Base-by-base conservation (phyloP, 108 stramenopile species). In the Conticribra guillardii region DNA sequence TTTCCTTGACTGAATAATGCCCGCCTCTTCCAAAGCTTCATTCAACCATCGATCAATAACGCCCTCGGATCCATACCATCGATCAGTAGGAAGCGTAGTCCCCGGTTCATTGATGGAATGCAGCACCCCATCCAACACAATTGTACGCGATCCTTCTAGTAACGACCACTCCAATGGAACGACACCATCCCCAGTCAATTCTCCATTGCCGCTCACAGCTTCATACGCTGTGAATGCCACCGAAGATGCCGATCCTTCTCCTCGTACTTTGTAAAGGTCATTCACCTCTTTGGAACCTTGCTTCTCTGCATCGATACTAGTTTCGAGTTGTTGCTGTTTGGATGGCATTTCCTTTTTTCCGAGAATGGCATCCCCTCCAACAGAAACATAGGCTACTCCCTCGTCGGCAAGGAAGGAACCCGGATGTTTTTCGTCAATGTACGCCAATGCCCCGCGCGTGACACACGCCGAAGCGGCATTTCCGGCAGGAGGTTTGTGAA, bases 41-140 rank as follows among this genome's bases (percentile, higher is more conserved):
- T 21, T 47, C 58, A 78, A 24, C 96, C 96, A 97, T 56, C 56
- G 73, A 82, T 93, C 91, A 46, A 97, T 50, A 8, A 94, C 73
- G 4, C 54, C 79, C 14, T 88, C 88, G 16, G 87, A 68, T 29
- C 96, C 96, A 73, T 97, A 97, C 96, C 94, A 95, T 31, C 82
- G 26, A 32, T 90, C 91, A 29, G 83, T 88, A 11, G 85, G 83
- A 3, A 82, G 14, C 7, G 87, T 85, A n/a, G 87, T 89, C 2
- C 84, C 88, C 14, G 92, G 78, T 68, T 83, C 88, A 71, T 96
- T 94, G 64, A 96, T 94, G 44, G 89, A 89, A 57, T 96, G 96
- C 28, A 94, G 52, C 15, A 96, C 94, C 58, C 85, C 85, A 7
- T 90, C 85, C 22, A 97, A 53, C 5, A 82, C 69, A 53, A 90